phyloP scores from a whole-genome alignment of 805 yeast genomes.

The Brettanomyces sp. region DNA sequence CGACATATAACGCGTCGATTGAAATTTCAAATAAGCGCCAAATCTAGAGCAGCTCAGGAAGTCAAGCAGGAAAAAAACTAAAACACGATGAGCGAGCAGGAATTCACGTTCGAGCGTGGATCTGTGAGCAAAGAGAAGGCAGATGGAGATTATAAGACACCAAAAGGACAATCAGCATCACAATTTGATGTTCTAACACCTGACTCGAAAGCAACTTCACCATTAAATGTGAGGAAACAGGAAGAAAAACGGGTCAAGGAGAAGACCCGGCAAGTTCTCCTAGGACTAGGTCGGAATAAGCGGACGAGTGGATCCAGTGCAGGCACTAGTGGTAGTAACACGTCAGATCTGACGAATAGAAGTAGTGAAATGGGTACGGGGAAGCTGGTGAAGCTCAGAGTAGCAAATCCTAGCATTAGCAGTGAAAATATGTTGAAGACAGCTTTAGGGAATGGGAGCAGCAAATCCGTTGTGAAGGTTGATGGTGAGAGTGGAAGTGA shows the following conservation, averaged over 20 bases:
- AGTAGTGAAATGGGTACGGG: too few relatives aligned
- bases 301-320: background rate
- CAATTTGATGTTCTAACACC: constrained; percentile 11
- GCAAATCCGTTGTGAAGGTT: too few relatives aligned
- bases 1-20: too few relatives aligned
- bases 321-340: background rate
- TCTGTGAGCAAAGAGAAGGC: background rate
- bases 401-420: too few relatives aligned
- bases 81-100: constrained; percentile 1
- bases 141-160: constrained; percentile 5
- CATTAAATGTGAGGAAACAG: constrained; percentile 9
- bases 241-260: background rate
- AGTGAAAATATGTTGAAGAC: too few relatives aligned
- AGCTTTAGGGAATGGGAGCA: too few relatives aligned
- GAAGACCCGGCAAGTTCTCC: background rate
- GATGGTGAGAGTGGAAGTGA: too few relatives aligned
- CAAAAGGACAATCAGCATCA: constrained; percentile 2
- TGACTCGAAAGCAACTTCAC: constrained; percentile 18
- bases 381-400: too few relatives aligned
- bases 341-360: background rate
- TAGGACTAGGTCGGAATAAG: background rate
- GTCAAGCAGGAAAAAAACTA: too few relatives aligned
- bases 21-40: too few relatives aligned
- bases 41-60: too few relatives aligned
- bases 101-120: constrained; percentile 9